Evolutionary conservation across 2,329 filamentous ascomycete species (phyloP), one percentile per base, ranked within the genome.

Genomic region (Phialophora chinensis): DNA sequence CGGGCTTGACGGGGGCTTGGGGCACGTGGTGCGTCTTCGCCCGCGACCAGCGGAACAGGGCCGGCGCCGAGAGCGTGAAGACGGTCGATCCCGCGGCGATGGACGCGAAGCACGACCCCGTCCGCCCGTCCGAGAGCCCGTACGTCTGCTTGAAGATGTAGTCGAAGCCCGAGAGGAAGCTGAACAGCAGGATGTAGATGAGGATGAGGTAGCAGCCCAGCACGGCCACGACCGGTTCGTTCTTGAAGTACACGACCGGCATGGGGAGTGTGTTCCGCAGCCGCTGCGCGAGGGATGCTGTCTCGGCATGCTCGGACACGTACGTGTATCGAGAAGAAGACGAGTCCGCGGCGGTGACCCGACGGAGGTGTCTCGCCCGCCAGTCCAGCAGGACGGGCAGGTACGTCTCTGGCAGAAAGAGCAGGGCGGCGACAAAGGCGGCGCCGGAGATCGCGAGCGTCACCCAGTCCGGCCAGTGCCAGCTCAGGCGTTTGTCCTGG

Each of bases 141-240:
- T 86, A 82, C 0, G 81, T 83, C 2, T 83, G 76, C 31, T 75
- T 74, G 75, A 87, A 86, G 70, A 85, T 81, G 73, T 80, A 84
- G 10, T 80, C 77, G 69, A 83, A 85, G 0, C 83, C 83, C 12
- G 82, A 80, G 31, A 78, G 73, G 66, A 77, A 77, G 7, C 74
- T 75, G 62, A 76, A 78, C 1, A 78, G 63, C 14, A 77, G 63
- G 42, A 77, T 73, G 59, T 75, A 77, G 2, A 77, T 66, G 35
- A 77, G 62, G 1, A 69, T 63, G 10, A 76, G 56, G 31, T 74
- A 77, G 12, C 72, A 25, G 0, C 71, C 59, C n/a, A 74, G 71
- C 17, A 77, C 66, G 14, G 72, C 63, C 11, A 77, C 71, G 49
- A 77, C 76, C 1, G 73, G 73, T 7, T 84, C 79, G 64, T 81